Evolutionary conservation across 352 stramenopile species (phyloP), one percentile per base, ranked within the genome.

Genomic region (Phytophthora melonis): DNA sequence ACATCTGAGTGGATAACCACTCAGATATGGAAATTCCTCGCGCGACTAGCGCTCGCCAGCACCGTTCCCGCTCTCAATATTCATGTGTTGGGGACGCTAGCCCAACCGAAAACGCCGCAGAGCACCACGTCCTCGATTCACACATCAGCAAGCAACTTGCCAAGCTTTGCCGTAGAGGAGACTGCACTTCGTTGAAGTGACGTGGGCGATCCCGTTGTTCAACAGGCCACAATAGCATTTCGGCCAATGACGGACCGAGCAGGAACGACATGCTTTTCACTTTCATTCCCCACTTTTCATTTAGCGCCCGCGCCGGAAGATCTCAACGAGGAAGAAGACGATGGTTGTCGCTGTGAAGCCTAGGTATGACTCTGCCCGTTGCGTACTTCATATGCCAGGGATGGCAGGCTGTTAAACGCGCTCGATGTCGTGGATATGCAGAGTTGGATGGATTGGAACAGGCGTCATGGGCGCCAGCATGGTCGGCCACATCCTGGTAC

Each of bases 391-490:
- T 4, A 45, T 45, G 39, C 36, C n/a, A 18, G 13, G 14, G 13
- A 23, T 6, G 18, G 13, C 16, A 6, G n/a, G 16, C 16, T 50
- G 16, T 21, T 21, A 21, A 50, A 50, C 16, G 43, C 41, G 7
- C 18, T 19, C 43, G 16, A 50, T 50, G 16, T 21, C 16, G 3
- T 50, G 18, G 63, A 25, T 72, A 36, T 30, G 21, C 49, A 91
- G 88, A 66, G 87, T 97, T 43, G 92, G 92, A 58, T 97, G 90
- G 89, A 87, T 97, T 58, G 92, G 90, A 57, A 89, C 80, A 5
- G 90, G 90, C 10, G 93, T 97, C 67, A 97, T 97, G 92, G 92
- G 92, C 23, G 86, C 79, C 65, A 95, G 87, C 77, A 97, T 97
- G 92, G 93, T 88, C 55, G 70, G 82, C 53, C 92, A 97, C 70